Percentiles rank a stretch among this genome's conserved stretches.
phyloP scores from a whole-genome alignment of 345 rosid genomes.

The Camelina neglecta region DNA sequence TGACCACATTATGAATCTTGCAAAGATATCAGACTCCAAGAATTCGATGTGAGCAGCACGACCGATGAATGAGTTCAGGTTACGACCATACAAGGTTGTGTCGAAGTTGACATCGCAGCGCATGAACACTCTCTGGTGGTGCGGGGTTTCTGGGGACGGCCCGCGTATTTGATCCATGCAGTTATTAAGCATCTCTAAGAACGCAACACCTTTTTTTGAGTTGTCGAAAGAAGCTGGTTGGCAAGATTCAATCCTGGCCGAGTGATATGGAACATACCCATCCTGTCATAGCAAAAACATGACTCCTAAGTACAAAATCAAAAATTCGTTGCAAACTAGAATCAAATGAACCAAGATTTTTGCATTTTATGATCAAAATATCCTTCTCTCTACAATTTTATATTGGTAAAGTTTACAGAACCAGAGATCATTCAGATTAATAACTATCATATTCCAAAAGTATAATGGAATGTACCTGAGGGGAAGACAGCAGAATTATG shows the following conservation, averaged over 20 bases:
- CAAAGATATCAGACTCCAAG: conserved; percentile 87
- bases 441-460: not conserved
- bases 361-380: not conserved
- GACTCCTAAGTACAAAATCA: not conserved
- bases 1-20: conserved; percentile 95
- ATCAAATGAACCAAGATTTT: not conserved
- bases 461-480: conserved; percentile 69
- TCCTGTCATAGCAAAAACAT: conserved; percentile 57
- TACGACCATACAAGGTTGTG: conserved; percentile 76
- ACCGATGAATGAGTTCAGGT: conserved; percentile 83
- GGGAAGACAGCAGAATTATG: conserved; percentile 83
- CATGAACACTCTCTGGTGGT: conserved; percentile 71
- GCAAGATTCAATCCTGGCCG: conserved; percentile 88
- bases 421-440: not conserved
- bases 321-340: not conserved
- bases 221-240: conserved; percentile 76
- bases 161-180: conserved; percentile 95
- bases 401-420: not conserved
- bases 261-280: conserved; percentile 98
- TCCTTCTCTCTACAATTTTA: not conserved
- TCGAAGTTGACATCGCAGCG: conserved; percentile 97
- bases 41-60: conserved; percentile 98
- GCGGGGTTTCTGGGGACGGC: conserved; percentile 47
- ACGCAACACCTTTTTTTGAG: conserved; percentile 78
- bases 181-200: conserved; percentile 89